A percentile compares a stretch with the other conserved stretches of the same genome.
Conservation (phyloP, 768 basidiomycete genomes). For the Daedaleopsis nitida region DNA sequence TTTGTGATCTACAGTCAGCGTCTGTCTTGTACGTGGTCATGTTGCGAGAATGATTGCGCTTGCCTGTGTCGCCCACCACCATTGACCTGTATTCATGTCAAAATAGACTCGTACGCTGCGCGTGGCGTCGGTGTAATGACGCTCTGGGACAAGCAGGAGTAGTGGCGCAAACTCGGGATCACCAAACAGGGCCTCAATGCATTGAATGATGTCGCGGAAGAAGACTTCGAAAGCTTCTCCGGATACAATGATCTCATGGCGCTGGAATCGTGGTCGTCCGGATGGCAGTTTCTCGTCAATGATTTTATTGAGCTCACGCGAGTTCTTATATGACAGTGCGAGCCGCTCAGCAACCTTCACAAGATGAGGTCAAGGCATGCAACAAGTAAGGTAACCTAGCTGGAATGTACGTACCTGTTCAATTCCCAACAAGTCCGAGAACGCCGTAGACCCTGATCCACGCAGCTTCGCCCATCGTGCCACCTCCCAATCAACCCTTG, state of each 20-base stretch:
- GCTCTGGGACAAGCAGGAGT: constrained; percentile 38
- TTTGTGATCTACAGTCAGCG: not conserved
- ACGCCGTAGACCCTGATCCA: constrained; percentile 39
- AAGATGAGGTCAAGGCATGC: not conserved
- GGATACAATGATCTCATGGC: constrained; percentile 30
- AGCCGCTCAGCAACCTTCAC: constrained; percentile 25
- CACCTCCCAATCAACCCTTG: constrained; percentile 42
- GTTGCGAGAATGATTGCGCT: not conserved
- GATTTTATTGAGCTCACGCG: constrained; percentile 35
- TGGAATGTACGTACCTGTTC: constrained; percentile 38
- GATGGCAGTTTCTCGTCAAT: constrained; percentile 34
- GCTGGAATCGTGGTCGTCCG: constrained; percentile 28
- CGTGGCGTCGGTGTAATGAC: constrained; percentile 37
- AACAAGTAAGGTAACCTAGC: too few relatives aligned
- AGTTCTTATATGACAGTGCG: constrained; percentile 36
- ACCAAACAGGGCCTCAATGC: constrained; percentile 37
- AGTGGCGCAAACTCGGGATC: constrained; percentile 35
- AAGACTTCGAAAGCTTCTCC: constrained; percentile 37
- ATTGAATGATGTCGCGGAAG: constrained; percentile 37
- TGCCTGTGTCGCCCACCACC: constrained; percentile 57
- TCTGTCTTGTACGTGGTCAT: not conserved
- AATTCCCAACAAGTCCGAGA: constrained; percentile 41
- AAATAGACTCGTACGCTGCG: constrained; percentile 32
- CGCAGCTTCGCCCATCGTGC: constrained; percentile 44
- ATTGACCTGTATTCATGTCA: constrained; percentile 50